A percentile compares a stretch with the other conserved stretches of the same genome.
Conservation (phyloP, 2,329 filamentous ascomycete genomes). For the Exophiala calicioides region DNA sequence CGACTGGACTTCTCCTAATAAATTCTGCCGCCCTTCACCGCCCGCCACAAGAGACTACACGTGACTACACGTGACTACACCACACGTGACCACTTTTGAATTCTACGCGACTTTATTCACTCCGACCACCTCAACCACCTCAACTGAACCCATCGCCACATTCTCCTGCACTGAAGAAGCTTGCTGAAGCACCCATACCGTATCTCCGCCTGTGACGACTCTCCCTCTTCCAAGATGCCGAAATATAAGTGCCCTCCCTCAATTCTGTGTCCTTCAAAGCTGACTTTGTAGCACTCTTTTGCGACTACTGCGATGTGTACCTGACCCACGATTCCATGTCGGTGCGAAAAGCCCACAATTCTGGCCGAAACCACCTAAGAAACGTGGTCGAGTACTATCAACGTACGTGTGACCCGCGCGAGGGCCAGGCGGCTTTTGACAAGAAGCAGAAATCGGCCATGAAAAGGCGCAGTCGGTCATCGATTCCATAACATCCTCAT, state of each 20-base stretch:
- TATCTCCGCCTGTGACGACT: neutral
- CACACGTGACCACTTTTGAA: too few species aligned
- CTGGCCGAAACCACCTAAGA: slow-evolving; percentile 90
- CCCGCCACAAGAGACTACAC: too few species aligned
- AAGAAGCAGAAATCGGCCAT: slow-evolving; percentile 81
- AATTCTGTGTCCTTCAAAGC: slow-evolving; percentile 23
- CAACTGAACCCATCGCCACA: neutral
- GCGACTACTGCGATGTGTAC: slow-evolving; percentile 99
- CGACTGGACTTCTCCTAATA: slow-evolving; percentile 3
- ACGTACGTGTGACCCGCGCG: slow-evolving; percentile 55
- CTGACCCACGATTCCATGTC: slow-evolving; percentile 99
- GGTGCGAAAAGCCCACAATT: slow-evolving; percentile 98
- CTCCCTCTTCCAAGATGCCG: slow-evolving; percentile 63
- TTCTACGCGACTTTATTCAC: neutral
- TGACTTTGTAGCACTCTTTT: slow-evolving; percentile 66
- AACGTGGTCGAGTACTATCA: slow-evolving; percentile 99
- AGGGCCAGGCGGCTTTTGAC: slow-evolving; percentile 7
- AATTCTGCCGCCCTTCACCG: slow-evolving; percentile 25
- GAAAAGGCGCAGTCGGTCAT: slow-evolving; percentile 98
- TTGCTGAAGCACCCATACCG: too few species aligned
- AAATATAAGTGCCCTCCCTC: slow-evolving; percentile 68
- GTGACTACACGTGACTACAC: too few species aligned
- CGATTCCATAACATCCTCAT: slow-evolving; percentile 94
- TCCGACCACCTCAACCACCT: neutral
- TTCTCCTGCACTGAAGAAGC: too few species aligned